Base-by-base conservation (phyloP, 495 filamentous ascomycete species). In the Neurospora terricola region DNA sequence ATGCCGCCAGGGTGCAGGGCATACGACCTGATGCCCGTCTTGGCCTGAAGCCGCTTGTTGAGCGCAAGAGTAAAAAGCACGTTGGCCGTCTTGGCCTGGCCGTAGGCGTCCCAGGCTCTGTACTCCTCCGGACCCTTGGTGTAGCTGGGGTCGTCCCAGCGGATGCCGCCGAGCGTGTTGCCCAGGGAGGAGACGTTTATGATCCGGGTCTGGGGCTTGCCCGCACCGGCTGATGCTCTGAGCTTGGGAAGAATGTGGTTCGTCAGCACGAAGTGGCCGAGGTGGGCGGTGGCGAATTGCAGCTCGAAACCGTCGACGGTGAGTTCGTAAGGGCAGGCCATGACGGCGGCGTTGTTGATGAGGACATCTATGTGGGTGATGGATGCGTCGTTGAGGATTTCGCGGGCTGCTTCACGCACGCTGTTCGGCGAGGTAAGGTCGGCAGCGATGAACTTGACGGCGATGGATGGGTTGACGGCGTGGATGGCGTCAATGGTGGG, bases 291-390 rank as follows among this genome's bases (percentile, higher is more conserved):
- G 10, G 82, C 88, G 18, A 92, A 82, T 74, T 91, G 89, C 45
- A 83, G 79, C 76, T 91, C 90, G 72, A 85, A 78, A 18, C 54
- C 54, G 71, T 88, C 85, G 10, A 76, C 76, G 7, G 83, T 88
- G 1, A 81, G 81, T 36, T 77, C 69, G 39, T 84, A 77, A 23
- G 84, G 83, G 7, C 79, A 75, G 6, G 79, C 84, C 90, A 92
- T 92, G 71, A 92, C 85, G 6, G 87, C 91, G 14, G 91, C 90
- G 77, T 91, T 92, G 82, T 92, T 90, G 78, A 92, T 88, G 4
- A 92, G 76, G 36, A 91, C 86, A 78, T 92, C 88, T 45, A 93
- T 84, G 42, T 87, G 80, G 59, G 84, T 75, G 40, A 88, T 87
- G 54, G 85, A 79, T 69, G 79, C 38, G 72, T 84, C 79, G 40